Evolutionary conservation across 2,329 filamentous ascomycete genomes (phyloP).

Genomic region (Diplodia mutila): DNA sequence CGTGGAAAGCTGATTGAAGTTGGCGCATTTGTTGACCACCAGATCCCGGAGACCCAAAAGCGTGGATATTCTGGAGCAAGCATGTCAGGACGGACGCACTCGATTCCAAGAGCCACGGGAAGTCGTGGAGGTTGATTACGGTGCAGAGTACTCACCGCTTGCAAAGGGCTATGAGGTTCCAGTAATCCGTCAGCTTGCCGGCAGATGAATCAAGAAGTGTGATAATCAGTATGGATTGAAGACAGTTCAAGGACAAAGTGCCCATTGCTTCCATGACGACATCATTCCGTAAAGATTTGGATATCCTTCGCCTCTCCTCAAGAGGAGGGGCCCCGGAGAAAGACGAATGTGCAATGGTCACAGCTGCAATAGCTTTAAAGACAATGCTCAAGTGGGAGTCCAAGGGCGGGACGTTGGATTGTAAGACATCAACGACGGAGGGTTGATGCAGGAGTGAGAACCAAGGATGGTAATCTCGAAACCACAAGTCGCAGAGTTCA

Average conservation of each 20-base stretch:
- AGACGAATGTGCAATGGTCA: conserved; percentile 35
- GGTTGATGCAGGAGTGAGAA: conserved; percentile 41
- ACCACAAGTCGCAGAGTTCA: conserved; percentile 40
- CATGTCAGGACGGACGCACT: neutral
- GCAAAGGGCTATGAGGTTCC: conserved; percentile 41
- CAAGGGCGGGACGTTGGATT: conserved; percentile 21
- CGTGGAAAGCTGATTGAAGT: conserved; percentile 36
- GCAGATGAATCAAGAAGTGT: conserved; percentile 38
- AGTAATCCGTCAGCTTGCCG: conserved; percentile 38
- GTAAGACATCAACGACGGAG: conserved; percentile 31
- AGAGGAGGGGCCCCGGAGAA: conserved; percentile 30
- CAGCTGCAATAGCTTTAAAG: conserved; percentile 37
- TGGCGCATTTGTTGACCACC: conserved; percentile 36
- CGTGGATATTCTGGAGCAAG: conserved; percentile 33
- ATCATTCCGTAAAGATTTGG: conserved; percentile 34
- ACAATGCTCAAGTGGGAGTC: conserved; percentile 32
- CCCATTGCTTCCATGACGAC: conserved; percentile 37
- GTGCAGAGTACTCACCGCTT: conserved; percentile 32
- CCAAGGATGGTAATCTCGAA: conserved; percentile 44
- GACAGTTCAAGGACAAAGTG: conserved; percentile 35
- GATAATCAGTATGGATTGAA: conserved; percentile 41
- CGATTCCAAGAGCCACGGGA: neutral
- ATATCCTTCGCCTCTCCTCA: conserved; percentile 32
- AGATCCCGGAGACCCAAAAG: conserved; percentile 38
- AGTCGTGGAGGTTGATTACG: neutral